Base-by-base conservation (phyloP, 129 eudicot species). In the Lactuca saligna region DNA sequence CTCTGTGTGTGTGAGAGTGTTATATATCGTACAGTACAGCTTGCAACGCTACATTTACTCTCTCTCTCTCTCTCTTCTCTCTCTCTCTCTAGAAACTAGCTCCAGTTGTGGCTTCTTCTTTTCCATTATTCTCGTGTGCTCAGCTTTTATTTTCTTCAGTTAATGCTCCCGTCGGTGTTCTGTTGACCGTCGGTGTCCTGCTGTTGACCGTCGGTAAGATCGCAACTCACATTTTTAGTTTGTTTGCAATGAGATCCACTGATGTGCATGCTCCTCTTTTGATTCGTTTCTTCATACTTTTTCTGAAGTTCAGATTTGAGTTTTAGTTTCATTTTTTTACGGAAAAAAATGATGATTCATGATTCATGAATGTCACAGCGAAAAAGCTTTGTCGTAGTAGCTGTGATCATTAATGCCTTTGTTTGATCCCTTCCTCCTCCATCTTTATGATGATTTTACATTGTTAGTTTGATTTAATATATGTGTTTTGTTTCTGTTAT, bases 21-120 rank as follows among this genome's bases (percentile, higher is more conserved):
- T 9, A 61, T 63, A 63, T 63, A 63, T 61, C 70, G 77, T 64
- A 74, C 72, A 64, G 77, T 64, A 74, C 72, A 64, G 64, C 71
- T 74, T 73, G 68, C 60, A 71, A 42, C 15, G 32, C 57, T 54
- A 32, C 78, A 74, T 64, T 74, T 42, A 63, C 78, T 20, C 75
- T 44, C 39, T 51, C 66, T 68, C 58, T 65, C 54, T 72, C 65
- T 70, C 75, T 71, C 70, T 74, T 68, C 58, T 65, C 54, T 72
- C 65, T 70, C 75, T 71, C 70, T 74, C 71, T 64, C 58, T 65
- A 74, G 50, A 73, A 64, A 64, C 66, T 35, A 65, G 54, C 53
- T 55, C 72, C 66, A 55, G 7, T 56, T 54, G 71, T 41, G 13
- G 49, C 79, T 74, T 65, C 71, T 63, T 54, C 78, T 54, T 64